Evolutionary conservation across 345 rosid genomes (phyloP), one percentile per base, ranked within the genome.

Genomic region (Rhizophora mangle): DNA sequence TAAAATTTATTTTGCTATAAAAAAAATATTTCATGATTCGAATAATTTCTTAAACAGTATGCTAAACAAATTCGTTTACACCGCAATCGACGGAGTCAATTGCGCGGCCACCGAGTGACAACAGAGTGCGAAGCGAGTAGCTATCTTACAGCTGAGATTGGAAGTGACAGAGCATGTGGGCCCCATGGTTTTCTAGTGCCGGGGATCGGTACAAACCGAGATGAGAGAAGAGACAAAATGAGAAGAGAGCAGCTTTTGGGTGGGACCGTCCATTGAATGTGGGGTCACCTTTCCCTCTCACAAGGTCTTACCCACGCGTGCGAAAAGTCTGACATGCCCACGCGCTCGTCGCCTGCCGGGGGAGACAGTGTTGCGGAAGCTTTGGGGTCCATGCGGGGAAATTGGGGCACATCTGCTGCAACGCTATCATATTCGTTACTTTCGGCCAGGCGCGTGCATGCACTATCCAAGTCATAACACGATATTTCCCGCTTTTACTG

Each of bases 11-110:
- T 6, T 34, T 34, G 7, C 7, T 34, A 34, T 34, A 34, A 34
- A 34, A 34, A 6, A 0, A 24, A 24, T 34, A 34, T 34, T 34
- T 34, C 37, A 6, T 34, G 1, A 34, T 9, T 34, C 37, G 1
- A 34, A 6, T 34, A 7, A 34, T 1, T 7, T 34, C 8, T 7
- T 7, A 1, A 34, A 7, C 8, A 9, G 37, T 6, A 34, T 34
- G 8, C 9, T 8, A 9, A 34, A 34, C 37, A 34, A 8, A 34
- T 34, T 34, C 37, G 37, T 34, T 34, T 34, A 1, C 37, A 7
- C 10, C 37, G 36, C 4, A 70, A 74, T 83, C 76, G 0, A 63
- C 76, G 80, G 79, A 77, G 82, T 29, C 18, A 80, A 59, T 78
- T 68, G 81, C 77, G 85, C 79, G 20, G 67, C 74, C 32, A 24